Percentiles rank a stretch among this genome's conserved stretches.
These are phyloP conservation scores for Rhizopogon rudus DNA, from an alignment of 768 basidiomycete species.

Conservation along the genomic window DNA sequence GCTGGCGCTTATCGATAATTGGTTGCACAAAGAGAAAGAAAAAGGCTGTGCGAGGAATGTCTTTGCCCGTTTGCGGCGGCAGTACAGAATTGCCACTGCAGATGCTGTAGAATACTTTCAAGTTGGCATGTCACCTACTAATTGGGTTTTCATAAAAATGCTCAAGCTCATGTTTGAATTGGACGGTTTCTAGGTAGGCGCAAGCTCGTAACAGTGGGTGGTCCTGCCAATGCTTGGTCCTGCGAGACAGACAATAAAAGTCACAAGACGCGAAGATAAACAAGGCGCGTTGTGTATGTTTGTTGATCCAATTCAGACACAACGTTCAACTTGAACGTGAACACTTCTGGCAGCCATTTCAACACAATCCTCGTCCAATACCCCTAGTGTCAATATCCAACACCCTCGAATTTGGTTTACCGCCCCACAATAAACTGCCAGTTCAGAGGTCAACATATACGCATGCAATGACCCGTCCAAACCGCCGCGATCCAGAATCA, in stretches of 20 bases:
- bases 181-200: too few species aligned
- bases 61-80: too few species aligned
- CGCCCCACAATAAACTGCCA: background rate
- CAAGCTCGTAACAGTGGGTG: too few species aligned
- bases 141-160: too few species aligned
- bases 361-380: background rate
- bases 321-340: background rate
- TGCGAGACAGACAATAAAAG: background rate
- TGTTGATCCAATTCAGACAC: constrained; percentile 5
- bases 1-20: too few species aligned
- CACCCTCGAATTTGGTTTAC: background rate
- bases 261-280: background rate
- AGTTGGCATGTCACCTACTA: too few species aligned
- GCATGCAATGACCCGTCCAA: background rate
- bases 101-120: too few species aligned
- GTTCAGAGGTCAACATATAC: background rate
- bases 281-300: constrained; percentile 11
- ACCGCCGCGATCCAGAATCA: background rate
- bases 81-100: too few species aligned
- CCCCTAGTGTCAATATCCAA: constrained; percentile 7
- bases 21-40: too few species aligned
- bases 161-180: too few species aligned
- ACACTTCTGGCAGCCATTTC: background rate
- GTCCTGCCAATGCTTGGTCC: too few species aligned
- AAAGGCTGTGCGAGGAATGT: too few species aligned